phyloP scores from a whole-genome alignment of 169 alveolate genomes.

The Perkinsus chesapeaki region DNA sequence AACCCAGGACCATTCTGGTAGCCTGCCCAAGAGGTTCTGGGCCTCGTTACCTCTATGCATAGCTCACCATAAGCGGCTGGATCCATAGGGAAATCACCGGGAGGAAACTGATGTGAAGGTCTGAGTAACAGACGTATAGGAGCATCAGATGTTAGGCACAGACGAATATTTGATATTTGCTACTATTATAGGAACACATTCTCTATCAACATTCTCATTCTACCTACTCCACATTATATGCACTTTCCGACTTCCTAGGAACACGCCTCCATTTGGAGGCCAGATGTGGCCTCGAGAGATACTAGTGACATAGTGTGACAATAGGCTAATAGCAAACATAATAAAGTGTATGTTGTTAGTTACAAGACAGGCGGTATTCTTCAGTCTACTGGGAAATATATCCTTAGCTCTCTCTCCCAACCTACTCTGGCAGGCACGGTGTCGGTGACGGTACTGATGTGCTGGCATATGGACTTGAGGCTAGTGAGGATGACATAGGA shows the following conservation, averaged over 20 bases:
- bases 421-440: neutral
- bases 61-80: neutral
- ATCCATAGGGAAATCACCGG: neutral
- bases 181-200: no score
- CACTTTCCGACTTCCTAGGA: no score
- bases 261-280: no score
- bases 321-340: no score
- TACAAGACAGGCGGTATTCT: no score
- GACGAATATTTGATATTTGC: neutral
- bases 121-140: neutral
- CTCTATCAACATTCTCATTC: no score
- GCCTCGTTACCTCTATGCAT: neutral
- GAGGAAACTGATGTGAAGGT: neutral
- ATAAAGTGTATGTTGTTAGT: no score
- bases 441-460: neutral
- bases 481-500: neutral
- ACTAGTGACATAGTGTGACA: no score
- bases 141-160: neutral
- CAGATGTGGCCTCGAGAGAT: no score
- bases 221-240: no score
- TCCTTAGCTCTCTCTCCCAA: no score
- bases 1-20: neutral
- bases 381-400: no score
- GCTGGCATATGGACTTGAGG: neutral
- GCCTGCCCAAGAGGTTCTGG: neutral